Evolutionary conservation across 768 basidiomycete genomes (phyloP).

Genomic region (Pisolithus microcarpus): DNA sequence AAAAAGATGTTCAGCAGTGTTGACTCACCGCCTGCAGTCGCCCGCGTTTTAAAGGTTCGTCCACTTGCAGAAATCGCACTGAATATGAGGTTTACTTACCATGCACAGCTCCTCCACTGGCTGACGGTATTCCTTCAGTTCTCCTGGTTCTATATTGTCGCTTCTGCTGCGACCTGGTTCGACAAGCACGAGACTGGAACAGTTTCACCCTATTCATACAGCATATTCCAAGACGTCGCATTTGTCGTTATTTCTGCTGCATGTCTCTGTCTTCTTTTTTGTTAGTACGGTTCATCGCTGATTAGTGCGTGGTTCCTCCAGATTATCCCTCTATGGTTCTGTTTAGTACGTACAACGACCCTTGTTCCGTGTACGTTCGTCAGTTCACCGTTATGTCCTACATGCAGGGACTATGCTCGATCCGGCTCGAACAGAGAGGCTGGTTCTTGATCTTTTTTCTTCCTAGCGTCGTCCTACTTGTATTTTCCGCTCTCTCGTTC

Average conservation of each 20-base stretch:
- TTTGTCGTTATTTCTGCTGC: slow-evolving; percentile 38
- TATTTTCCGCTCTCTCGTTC: slow-evolving; percentile 38
- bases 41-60: slow-evolving; percentile 41
- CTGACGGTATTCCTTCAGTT: slow-evolving; percentile 45
- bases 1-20: slow-evolving; percentile 44
- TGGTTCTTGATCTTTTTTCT: slow-evolving; percentile 36
- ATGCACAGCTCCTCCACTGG: slow-evolving; percentile 38
- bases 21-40: slow-evolving; percentile 34
- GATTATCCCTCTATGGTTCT: slow-evolving; percentile 42
- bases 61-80: background rate
- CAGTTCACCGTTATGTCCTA: background rate
- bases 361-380: background rate
- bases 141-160: slow-evolving; percentile 41
- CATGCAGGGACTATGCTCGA: slow-evolving; percentile 42
- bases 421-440: slow-evolving; percentile 36
- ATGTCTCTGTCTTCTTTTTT: slow-evolving; percentile 10
- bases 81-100: background rate
- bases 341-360: slow-evolving; percentile 28
- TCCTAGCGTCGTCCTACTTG: slow-evolving; percentile 33
- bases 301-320: slow-evolving; percentile 9
- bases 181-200: slow-evolving; percentile 36
- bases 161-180: slow-evolving; percentile 43
- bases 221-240: slow-evolving; percentile 33
- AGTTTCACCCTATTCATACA: slow-evolving; percentile 29
- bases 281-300: background rate